Base-by-base conservation (phyloP, 1,139 yeast species). In the Debaryomycetaceae sp. region DNA sequence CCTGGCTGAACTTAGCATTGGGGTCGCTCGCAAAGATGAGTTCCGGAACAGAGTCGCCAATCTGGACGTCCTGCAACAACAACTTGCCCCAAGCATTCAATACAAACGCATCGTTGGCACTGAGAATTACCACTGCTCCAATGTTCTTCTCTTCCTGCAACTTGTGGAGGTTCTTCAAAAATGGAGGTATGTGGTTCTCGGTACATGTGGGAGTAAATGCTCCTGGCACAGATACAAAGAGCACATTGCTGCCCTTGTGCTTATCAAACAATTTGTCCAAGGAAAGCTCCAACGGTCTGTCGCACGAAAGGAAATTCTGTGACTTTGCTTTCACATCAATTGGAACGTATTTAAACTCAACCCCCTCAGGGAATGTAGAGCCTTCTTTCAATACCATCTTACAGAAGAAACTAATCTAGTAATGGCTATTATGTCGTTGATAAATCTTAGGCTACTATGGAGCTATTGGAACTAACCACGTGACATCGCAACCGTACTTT, bases 181-280 rank as follows among this genome's bases (percentile, higher is more conserved):
- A 85, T 7, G 81, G 86, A 18, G 96, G 97, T 49, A 89, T 77
- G 65, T 89, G 96, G 48, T 74, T 67, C 47, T 80, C 86, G 17
- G 94, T 81, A 66, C 96, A 88, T 3, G 95, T 81, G 46, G 96
- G 96, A 18, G 96, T 87, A 72, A 87, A 88, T 7, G 96, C 95
- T 39, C 95, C 96, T 42, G 96, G 96, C 24, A 87, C 94, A 39
- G 91, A 73, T 28, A 89, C 87, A 53, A 88, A 70, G 35, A 86
- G 79, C 33, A 86, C 70, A 48, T 75, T 78, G 9, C 59, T 52
- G 9, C 39, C 30, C 4, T 33, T 41, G 59, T 73, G 70, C 46
- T 67, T 31, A 16, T 45, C 39, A 37, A 52, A 44, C 9, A 59
- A 43, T 17, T 55, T 47, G 41, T 59, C 63, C 8, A 61, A 35